phyloP scores from a whole-genome alignment of 129 eudicot species.

The Rutidosis leptorrhynchoides region DNA sequence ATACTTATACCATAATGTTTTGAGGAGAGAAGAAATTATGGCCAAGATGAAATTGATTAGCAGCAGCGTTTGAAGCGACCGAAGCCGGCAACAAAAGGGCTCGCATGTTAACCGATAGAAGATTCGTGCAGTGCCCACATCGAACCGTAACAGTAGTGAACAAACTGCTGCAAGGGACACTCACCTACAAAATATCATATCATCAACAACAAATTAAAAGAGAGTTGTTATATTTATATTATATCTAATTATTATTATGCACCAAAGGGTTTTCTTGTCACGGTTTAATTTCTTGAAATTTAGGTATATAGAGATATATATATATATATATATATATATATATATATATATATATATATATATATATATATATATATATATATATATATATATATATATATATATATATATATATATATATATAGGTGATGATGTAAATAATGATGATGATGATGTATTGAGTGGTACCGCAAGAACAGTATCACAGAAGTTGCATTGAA shows the following conservation, averaged over 20 bases:
- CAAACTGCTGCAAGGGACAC: constrained; percentile 90
- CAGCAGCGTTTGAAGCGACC: constrained; percentile 21
- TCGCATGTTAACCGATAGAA: constrained; percentile 71
- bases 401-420: not conserved
- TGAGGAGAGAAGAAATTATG: constrained; percentile 76
- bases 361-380: not conserved
- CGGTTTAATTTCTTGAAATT: not conserved
- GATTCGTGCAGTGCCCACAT: constrained; percentile 94
- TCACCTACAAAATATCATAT: constrained; percentile 53
- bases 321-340: not conserved
- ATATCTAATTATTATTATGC: not conserved
- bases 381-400: not conserved
- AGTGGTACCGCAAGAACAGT: constrained; percentile 74
- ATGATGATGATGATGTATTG: constrained; percentile 7
- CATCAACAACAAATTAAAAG: not conserved
- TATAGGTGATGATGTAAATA: not conserved
- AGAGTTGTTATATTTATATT: not conserved
- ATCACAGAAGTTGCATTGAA: constrained; percentile 76
- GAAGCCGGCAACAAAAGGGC: constrained; percentile 56
- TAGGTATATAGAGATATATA: not conserved
- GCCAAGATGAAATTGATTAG: constrained; percentile 65
- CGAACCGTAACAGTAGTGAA: constrained; percentile 86
- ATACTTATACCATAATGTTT: constrained; percentile 59
- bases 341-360: not conserved
- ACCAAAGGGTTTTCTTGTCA: not conserved